These are phyloP conservation scores for Cercophora samala DNA, from an alignment of 495 filamentous ascomycete genomes.

Conservation along the genomic window DNA sequence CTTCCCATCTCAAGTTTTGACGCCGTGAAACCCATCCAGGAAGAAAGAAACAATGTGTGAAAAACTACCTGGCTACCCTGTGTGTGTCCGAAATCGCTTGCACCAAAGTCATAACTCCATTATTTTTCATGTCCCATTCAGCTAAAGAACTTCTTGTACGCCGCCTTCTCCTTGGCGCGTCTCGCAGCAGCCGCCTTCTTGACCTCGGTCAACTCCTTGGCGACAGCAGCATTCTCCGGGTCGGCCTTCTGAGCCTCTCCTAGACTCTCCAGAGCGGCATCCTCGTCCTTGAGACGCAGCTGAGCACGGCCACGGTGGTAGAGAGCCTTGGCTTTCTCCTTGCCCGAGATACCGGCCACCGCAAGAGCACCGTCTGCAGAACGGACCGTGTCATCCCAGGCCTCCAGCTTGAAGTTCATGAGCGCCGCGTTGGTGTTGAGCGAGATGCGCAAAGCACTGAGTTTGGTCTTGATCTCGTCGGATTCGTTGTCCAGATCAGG, in stretches of 20 bases:
- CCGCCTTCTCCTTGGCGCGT: constrained; percentile 81
- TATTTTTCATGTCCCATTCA: constrained; percentile 17
- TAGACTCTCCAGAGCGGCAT: constrained; percentile 74
- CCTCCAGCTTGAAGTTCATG: constrained; percentile 73
- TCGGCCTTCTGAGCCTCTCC: constrained; percentile 69
- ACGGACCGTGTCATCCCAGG: constrained; percentile 63
- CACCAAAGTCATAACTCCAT: not conserved
- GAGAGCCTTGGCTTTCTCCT: constrained; percentile 82
- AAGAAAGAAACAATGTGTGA: not conserved
- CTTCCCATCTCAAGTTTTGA: not conserved
- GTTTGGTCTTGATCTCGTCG: constrained; percentile 59
- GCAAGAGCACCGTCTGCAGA: constrained; percentile 72
- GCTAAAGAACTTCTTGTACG: constrained; percentile 82
- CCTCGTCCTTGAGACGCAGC: constrained; percentile 77
- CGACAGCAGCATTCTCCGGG: constrained; percentile 72
- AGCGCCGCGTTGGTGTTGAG: constrained; percentile 44
- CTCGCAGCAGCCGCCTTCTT: constrained; percentile 72
- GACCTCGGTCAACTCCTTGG: constrained; percentile 67
- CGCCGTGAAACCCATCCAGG: not conserved
- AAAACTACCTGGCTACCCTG: not conserved
- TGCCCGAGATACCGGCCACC: constrained; percentile 59
- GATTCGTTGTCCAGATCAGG: constrained; percentile 68
- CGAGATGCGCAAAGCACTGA: constrained; percentile 57
- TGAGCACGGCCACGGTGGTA: constrained; percentile 77
- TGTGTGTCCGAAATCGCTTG: not conserved